A percentile compares a stretch with the other conserved stretches of the same genome.
phyloP scores from a whole-genome alignment of 805 yeast species.

The Komagataella mondaviorum region DNA sequence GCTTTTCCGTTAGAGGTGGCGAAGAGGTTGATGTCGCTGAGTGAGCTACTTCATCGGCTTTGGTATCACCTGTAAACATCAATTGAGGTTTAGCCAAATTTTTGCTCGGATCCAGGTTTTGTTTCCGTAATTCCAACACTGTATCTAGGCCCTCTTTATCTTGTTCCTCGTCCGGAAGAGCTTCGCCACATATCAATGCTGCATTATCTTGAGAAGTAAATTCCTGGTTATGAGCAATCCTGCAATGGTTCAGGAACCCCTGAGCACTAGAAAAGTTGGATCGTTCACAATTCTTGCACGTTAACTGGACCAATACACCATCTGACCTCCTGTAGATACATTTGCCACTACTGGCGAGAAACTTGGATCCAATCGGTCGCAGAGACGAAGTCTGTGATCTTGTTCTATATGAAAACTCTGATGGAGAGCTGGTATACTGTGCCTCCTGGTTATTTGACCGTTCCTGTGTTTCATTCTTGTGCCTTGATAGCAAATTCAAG shows the following conservation, averaged over 20 bases:
- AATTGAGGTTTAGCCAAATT: constrained; percentile 23
- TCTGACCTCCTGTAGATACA: constrained; percentile 58
- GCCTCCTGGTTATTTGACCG: constrained; percentile 11
- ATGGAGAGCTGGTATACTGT: not conserved
- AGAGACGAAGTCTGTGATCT: constrained; percentile 35
- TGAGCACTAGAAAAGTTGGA: constrained; percentile 68
- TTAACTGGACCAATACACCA: constrained; percentile 54
- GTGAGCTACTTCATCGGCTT: not conserved
- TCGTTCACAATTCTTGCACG: constrained; percentile 55
- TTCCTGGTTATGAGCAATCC: constrained; percentile 62
- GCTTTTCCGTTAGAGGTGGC: not conserved
- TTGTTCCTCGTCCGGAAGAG: constrained; percentile 40
- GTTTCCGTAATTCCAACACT: constrained; percentile 19
- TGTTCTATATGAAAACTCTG: constrained; percentile 24
- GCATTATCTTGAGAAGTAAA: constrained; percentile 65
- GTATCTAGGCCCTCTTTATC: constrained; percentile 34
- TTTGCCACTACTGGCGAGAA: constrained; percentile 11
- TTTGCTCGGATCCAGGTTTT: constrained; percentile 26
- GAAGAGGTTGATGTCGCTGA: constrained; percentile 1
- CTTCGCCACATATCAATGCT: constrained; percentile 51
- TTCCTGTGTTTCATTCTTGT: constrained; percentile 1
- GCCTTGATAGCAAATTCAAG: constrained; percentile 13
- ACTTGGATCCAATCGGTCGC: constrained; percentile 31
- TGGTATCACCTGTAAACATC: constrained; percentile 11
- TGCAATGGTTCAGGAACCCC: constrained; percentile 66